Base-by-base conservation (phyloP, 2,329 filamentous ascomycete species). In the Mollisiaceae sp. region DNA sequence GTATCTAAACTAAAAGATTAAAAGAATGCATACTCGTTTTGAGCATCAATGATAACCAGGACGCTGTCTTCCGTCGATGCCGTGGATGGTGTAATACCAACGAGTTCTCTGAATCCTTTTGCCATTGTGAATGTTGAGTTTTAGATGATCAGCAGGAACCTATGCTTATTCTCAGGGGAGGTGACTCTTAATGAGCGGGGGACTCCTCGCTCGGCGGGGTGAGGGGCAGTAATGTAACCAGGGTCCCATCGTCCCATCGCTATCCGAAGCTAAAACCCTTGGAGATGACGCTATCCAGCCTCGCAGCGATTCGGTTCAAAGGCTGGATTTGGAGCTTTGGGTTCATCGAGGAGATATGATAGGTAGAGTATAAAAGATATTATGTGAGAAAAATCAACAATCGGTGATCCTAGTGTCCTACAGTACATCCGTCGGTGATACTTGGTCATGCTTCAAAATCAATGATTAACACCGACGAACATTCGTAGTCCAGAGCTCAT, bases 11-110 rank as follows among this genome's bases (percentile, higher is more conserved):
- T n/a, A n/a, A n/a, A n/a, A n/a, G n/a, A n/a, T n/a, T n/a, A n/a
- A 12, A 41, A n/a, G 2, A 47, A 32, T 12, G 64, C 77, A 68
- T 89, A 91, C 77, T 91, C 89, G 73, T 90, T 90, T 72, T 91
- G 89, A 0, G 89, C 89, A 74, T 91, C 88, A 73, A 91, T 87
- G 76, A 91, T 90, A 71, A 91, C 77, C 54, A 91, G 81, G 1
- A 84, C 83, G 68, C 83, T 87, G 77, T 91, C 87, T 52, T 77
- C 75, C 0, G 83, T 78, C 0, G 85, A 83, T 8, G 87, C 87
- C 0, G 83, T 85, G 15, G 85, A 86, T 27, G 82, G 82, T 11
- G 79, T 74, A 14, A 83, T 78, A 64, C 88, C 88, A 62, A 90
- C 60, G 11, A 75, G 54, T 63, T 75, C 70, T 57, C 73, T 67